Evolutionary conservation across 1,284 basidiomycete species (phyloP).

Genomic region (Schizophyllum amplum): DNA sequence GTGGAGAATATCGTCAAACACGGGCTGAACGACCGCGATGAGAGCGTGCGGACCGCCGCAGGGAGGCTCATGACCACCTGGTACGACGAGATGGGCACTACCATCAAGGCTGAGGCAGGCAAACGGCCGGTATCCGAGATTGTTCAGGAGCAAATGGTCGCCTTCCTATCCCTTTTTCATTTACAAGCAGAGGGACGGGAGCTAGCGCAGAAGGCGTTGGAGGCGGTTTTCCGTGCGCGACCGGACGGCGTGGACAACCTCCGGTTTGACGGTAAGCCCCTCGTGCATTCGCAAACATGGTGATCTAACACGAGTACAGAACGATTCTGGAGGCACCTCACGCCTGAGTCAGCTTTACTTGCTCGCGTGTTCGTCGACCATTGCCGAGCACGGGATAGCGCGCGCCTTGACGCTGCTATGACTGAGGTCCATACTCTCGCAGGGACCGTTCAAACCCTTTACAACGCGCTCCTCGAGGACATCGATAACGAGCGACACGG

Average conservation of each 20-base stretch:
- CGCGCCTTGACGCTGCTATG: slow-evolving; percentile 68
- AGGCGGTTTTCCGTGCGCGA: background rate
- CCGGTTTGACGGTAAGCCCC: background rate
- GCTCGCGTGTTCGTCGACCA: slow-evolving; percentile 81
- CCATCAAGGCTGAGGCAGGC: slow-evolving; percentile 22
- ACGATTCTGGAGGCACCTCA: slow-evolving; percentile 66
- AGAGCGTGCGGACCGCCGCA: background rate
- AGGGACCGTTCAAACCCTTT: slow-evolving; percentile 58
- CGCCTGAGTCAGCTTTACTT: slow-evolving; percentile 77
- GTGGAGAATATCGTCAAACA: background rate
- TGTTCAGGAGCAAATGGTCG: slow-evolving; percentile 32
- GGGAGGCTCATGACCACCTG: slow-evolving; percentile 46
- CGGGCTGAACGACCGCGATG: background rate
- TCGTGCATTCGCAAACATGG: background rate
- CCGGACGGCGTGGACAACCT: background rate
- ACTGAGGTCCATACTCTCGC: slow-evolving; percentile 60
- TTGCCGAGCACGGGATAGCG: slow-evolving; percentile 65
- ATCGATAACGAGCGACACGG: background rate
- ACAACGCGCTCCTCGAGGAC: background rate
- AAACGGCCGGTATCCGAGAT: slow-evolving; percentile 33
- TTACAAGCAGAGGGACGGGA: slow-evolving; percentile 42
- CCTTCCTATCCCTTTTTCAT: slow-evolving; percentile 34
- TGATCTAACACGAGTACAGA: slow-evolving; percentile 32
- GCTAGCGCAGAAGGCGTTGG: slow-evolving; percentile 13
- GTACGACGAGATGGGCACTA: slow-evolving; percentile 48